Conservation (phyloP, 768 basidiomycete genomes). For the Pisolithus marmoratus region DNA sequence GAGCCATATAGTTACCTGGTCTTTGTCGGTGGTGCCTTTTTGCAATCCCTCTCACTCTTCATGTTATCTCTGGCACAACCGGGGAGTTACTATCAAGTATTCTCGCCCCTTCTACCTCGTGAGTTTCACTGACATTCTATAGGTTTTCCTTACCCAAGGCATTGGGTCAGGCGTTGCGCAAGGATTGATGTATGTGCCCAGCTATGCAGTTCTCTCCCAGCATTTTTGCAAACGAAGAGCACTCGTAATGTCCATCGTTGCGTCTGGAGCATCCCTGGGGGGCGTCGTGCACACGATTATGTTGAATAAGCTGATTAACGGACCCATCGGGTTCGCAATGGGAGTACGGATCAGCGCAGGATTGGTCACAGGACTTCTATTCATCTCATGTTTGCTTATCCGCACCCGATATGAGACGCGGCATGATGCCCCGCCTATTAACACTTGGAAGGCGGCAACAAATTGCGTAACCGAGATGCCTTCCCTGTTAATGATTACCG, state of each 20-base stretch:
- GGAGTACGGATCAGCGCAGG: slow-evolving; percentile 36
- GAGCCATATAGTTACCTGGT: slow-evolving; percentile 1
- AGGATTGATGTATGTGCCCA: slow-evolving; percentile 42
- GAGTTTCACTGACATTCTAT: not conserved
- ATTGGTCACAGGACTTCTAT: slow-evolving; percentile 32
- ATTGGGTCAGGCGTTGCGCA: slow-evolving; percentile 36
- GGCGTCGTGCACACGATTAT: slow-evolving; percentile 55
- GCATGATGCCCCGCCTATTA: not conserved
- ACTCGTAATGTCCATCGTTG: slow-evolving; percentile 39
- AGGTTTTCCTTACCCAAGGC: slow-evolving; percentile 44
- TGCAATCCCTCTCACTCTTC: slow-evolving; percentile 28
- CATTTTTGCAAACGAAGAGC: slow-evolving; percentile 38
- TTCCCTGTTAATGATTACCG: slow-evolving; percentile 20
- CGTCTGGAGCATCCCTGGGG: slow-evolving; percentile 48
- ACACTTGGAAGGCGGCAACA: slow-evolving; percentile 13
- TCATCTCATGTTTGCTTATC: slow-evolving; percentile 34
- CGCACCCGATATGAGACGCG: slow-evolving; percentile 24
- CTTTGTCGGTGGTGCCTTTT: slow-evolving; percentile 19
- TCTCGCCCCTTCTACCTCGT: not conserved
- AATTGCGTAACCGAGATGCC: slow-evolving; percentile 20
- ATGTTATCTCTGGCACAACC: slow-evolving; percentile 33
- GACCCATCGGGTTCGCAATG: slow-evolving; percentile 38
- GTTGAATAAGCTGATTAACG: slow-evolving; percentile 43
- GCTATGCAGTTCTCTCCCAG: slow-evolving; percentile 37
- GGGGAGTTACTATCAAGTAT: slow-evolving; percentile 32